Evolutionary conservation across 148 eudicot genomes (phyloP).

Genomic region (Rhododendron molle): DNA sequence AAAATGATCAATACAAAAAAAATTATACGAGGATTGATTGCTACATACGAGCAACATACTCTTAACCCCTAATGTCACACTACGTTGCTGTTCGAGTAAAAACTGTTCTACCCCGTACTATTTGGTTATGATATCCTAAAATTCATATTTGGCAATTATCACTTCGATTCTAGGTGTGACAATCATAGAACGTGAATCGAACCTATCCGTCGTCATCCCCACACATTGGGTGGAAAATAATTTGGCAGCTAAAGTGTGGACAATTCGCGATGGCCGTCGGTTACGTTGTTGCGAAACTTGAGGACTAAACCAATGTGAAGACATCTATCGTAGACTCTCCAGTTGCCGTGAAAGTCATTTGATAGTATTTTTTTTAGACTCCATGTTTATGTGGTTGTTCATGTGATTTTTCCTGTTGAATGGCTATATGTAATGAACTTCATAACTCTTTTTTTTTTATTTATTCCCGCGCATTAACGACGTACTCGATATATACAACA

Average conservation of each 20-base stretch:
- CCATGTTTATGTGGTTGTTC: not conserved
- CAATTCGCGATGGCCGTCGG: not conserved
- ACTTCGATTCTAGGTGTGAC: not conserved
- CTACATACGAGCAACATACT: not conserved
- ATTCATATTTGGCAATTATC: too few relatives aligned
- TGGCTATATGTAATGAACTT: not conserved
- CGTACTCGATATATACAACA: not conserved
- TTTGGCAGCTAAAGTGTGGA: not conserved
- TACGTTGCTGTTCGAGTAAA: not conserved
- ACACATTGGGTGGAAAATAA: not conserved
- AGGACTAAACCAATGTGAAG: too few relatives aligned
- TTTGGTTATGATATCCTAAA: not conserved
- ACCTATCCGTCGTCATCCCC: not conserved
- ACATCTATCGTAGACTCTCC: too few relatives aligned
- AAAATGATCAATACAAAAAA: too few relatives aligned
- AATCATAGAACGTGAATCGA: not conserved
- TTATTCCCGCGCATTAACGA: not conserved
- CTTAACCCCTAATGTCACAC: not conserved
- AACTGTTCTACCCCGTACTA: too few relatives aligned
- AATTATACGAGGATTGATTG: too few relatives aligned
- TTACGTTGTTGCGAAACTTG: not conserved
- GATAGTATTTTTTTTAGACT: too few relatives aligned
- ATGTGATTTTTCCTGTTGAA: not conserved
- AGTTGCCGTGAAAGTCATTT: too few relatives aligned
- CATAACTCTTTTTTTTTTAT: not conserved